Evolutionary conservation across 257 asterid genomes (phyloP).

Genomic region (Catharanthus roseus): DNA sequence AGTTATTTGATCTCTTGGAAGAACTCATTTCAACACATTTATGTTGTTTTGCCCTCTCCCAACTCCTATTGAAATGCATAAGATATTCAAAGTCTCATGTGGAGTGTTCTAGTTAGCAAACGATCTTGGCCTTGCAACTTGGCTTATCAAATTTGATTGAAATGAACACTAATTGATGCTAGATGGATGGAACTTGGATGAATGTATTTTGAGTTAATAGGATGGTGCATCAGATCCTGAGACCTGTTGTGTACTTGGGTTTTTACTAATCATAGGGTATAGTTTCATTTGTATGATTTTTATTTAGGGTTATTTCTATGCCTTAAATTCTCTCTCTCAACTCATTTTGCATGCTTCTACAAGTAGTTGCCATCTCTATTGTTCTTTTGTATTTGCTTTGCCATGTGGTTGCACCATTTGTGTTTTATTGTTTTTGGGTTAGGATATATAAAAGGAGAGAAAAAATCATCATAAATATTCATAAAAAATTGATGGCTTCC

Average conservation of each 20-base stretch:
- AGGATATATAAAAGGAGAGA: too few relatives aligned
- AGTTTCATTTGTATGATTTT: too few relatives aligned
- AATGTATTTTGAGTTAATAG: background rate
- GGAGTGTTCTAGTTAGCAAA: background rate
- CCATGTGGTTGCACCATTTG: too few relatives aligned
- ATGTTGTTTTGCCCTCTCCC: background rate
- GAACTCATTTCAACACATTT: background rate
- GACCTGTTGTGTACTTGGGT: background rate
- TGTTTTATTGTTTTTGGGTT: too few relatives aligned
- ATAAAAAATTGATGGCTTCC: too few relatives aligned
- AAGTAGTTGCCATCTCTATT: too few relatives aligned
- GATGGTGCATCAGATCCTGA: background rate
- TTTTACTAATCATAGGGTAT: background rate
- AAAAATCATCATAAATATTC: too few relatives aligned
- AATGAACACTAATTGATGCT: background rate
- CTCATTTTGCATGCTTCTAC: too few relatives aligned
- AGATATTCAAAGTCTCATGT: background rate
- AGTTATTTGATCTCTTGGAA: background rate
- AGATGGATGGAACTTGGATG: background rate
- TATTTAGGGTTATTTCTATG: too few relatives aligned
- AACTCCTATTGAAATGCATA: background rate
- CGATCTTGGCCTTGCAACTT: background rate
- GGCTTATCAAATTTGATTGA: background rate
- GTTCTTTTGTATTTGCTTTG: too few relatives aligned
- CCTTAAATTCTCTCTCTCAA: too few relatives aligned